Conservation (phyloP, 2,329 filamentous ascomycete genomes). For the Cytospora schulzeri region DNA sequence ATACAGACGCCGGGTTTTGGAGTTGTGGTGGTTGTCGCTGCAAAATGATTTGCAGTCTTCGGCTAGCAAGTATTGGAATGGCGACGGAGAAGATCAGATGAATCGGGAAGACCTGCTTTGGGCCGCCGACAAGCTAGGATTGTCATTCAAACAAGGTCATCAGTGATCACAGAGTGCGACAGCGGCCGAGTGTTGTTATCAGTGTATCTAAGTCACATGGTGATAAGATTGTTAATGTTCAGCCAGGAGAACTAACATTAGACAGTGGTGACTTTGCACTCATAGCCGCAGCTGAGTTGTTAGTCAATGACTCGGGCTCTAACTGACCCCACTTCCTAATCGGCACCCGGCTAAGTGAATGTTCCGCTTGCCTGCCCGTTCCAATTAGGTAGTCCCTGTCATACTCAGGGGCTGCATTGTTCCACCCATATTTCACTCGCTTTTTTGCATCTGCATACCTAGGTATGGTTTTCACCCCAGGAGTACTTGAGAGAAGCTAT, state of each 20-base stretch:
- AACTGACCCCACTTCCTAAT: not conserved
- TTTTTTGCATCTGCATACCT: not conserved
- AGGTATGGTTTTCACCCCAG: no score
- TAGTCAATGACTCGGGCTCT: not conserved
- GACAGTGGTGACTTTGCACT: not conserved
- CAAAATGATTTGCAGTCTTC: not conserved
- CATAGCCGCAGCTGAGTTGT: not conserved
- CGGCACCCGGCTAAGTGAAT: not conserved
- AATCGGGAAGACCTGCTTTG: constrained; percentile 10
- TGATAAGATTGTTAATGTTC: not conserved
- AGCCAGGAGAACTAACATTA: not conserved
- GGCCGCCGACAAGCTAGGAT: not conserved
- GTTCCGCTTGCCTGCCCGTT: not conserved
- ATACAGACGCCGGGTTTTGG: not conserved
- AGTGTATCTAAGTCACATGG: not conserved
- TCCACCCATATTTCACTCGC: not conserved
- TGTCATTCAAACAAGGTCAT: not conserved
- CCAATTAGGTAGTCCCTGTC: not conserved
- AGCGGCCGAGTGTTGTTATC: not conserved
- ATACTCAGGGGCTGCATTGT: not conserved
- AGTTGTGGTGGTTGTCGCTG: not conserved
- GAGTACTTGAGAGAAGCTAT: no score
- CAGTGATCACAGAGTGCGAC: constrained; percentile 1
- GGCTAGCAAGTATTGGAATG: constrained; percentile 4
- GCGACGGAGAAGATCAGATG: constrained; percentile 8